Evolutionary conservation across 768 basidiomycete genomes (phyloP), one percentile per base, ranked within the genome.

Genomic region (Russula sp.): DNA sequence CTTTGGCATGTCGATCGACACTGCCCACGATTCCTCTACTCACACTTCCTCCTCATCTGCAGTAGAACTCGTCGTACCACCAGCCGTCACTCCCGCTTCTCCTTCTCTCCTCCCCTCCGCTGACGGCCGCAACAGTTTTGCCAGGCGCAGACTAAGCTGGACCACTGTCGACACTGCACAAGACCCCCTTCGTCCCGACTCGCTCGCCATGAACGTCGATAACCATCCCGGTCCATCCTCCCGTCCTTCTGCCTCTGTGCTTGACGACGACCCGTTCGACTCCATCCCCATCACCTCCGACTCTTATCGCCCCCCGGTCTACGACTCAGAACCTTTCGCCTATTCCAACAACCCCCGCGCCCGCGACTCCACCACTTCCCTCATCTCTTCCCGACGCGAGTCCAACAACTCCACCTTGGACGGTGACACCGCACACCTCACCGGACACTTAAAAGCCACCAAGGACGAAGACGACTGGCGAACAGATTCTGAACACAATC

Each of bases 71-170:
- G 73, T 79, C 48, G 72, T 76, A n/a, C 75, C 79, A 4, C 71
- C 76, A 43, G 69, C 79, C 51, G 79, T 79, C 45, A 74, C 73
- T 22, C 83, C 84, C 16, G 70, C 78, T 41, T 83, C 85, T 11
- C 83, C 85, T n/a, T 76, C 82, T 7, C 67, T 71, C 2, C 77
- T 79, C 60, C 75, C 75, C 51, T 71, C 56, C 41, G n/a, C 22
- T 7, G 60, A 65, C 57, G 43, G 42, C 56, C 56, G 67, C 57
- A 58, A 29, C 29, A 65, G 69, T 14, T 68, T 76, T 64, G 69
- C 85, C 41, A 78, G 85, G 63, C 75, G 84, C 53, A 77, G 86
- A 60, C 71, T 76, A 1, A 87, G 86, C 68, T 83, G 86, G 84
- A 81, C 81, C 25, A 71, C 73, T 25, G 65, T 75, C 47, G 78